These are phyloP conservation scores for Aspergillus vadensis DNA, from an alignment of 2,329 filamentous ascomycete species.

Conservation along the genomic window DNA sequence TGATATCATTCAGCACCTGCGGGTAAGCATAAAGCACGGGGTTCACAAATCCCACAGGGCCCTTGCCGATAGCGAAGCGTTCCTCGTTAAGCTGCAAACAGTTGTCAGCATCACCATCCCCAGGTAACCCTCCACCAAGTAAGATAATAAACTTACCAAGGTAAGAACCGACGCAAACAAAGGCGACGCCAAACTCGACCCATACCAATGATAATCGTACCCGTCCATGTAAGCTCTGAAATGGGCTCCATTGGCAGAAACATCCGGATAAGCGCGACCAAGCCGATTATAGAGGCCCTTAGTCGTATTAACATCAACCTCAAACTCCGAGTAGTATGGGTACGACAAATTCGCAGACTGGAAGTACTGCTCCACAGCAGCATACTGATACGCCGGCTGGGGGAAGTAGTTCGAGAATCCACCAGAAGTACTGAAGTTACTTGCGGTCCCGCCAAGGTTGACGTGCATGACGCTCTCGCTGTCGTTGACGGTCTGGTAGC, in stretches of 20 bases:
- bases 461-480: slow-evolving; percentile 36
- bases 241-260: slow-evolving; percentile 48
- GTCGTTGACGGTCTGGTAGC: slow-evolving; percentile 29
- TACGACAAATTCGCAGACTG: slow-evolving; percentile 30
- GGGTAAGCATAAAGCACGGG: slow-evolving; percentile 44
- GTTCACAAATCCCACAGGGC: slow-evolving; percentile 56
- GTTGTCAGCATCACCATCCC: neutral
- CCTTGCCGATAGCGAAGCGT: slow-evolving; percentile 49
- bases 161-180: slow-evolving; percentile 35
- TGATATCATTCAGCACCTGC: slow-evolving; percentile 46
- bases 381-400: slow-evolving; percentile 46
- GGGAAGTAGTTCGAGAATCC: slow-evolving; percentile 53
- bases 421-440: slow-evolving; percentile 45
- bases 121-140: neutral
- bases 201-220: slow-evolving; percentile 26
- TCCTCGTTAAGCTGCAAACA: slow-evolving; percentile 50
- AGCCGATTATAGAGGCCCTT: slow-evolving; percentile 47
- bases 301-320: slow-evolving; percentile 39
- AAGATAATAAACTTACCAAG: slow-evolving; percentile 23
- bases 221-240: slow-evolving; percentile 27
- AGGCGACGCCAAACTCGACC: slow-evolving; percentile 32
- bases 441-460: slow-evolving; percentile 27
- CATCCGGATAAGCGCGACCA: slow-evolving; percentile 54
- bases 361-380: slow-evolving; percentile 48
- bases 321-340: slow-evolving; percentile 34